phyloP scores from a whole-genome alignment of 2,329 filamentous ascomycete species.

The Diaporthe aspalathi region DNA sequence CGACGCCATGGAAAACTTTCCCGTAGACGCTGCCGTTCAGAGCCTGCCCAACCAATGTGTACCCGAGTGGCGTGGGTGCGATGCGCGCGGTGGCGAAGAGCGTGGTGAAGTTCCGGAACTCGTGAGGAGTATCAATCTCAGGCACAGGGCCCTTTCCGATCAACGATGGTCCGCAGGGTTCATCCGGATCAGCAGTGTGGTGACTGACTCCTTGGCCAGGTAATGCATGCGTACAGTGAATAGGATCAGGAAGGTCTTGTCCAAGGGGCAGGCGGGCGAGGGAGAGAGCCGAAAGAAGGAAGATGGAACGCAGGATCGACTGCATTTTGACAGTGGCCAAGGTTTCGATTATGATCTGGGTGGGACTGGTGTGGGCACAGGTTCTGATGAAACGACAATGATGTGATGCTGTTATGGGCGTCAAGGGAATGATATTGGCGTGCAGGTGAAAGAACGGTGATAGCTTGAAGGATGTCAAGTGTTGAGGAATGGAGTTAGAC shows the following conservation, averaged over 20 bases:
- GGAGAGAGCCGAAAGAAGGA: not conserved
- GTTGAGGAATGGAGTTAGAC: not conserved
- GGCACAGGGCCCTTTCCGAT: not conserved
- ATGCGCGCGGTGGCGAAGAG: constrained; percentile 2
- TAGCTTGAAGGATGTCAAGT: not conserved
- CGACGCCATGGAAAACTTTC: not conserved
- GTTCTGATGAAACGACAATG: not conserved
- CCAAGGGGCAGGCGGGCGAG: not conserved
- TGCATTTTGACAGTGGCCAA: not conserved
- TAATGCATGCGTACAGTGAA: not conserved
- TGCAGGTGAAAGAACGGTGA: not conserved
- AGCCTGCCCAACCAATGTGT: constrained; percentile 5
- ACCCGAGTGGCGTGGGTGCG: constrained; percentile 5
- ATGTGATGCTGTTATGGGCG: not conserved
- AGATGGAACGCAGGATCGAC: not conserved
- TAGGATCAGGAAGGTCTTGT: not conserved
- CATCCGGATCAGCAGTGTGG: not conserved
- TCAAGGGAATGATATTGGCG: not conserved
- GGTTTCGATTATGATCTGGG: not conserved
- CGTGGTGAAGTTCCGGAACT: constrained; percentile 9
- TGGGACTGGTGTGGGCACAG: not conserved
- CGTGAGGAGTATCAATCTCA: not conserved
- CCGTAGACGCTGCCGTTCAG: constrained; percentile 12
- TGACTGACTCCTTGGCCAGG: too few species aligned
- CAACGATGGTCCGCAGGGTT: not conserved